These are phyloP conservation scores for Oryza nivara DNA, from an alignment of 176 grass and related monocot species.

Conservation along the genomic window DNA sequence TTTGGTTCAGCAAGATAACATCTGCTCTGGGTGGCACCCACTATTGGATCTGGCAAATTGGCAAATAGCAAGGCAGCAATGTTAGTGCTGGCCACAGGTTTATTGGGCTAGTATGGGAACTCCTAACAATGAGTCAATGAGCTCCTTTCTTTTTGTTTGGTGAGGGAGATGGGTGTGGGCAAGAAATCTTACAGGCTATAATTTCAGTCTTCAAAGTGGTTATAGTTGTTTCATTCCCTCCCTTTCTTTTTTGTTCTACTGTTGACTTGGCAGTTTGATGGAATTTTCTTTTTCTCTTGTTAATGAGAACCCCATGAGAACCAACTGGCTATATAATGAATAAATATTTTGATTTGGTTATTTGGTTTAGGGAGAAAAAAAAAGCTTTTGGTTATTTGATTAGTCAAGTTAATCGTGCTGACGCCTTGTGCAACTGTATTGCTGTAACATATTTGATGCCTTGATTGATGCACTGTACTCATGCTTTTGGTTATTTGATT, in stretches of 20 bases:
- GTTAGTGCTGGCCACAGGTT: background rate
- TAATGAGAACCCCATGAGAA: background rate
- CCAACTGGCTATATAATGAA: background rate
- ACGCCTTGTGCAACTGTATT: background rate
- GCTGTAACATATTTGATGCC: background rate
- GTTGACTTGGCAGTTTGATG: background rate
- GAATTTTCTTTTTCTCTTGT: background rate
- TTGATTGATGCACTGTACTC: background rate
- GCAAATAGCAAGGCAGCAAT: background rate
- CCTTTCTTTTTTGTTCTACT: background rate
- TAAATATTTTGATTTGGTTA: conserved; percentile 12
- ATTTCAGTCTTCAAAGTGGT: background rate
- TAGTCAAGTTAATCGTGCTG: background rate
- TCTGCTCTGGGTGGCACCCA: background rate
- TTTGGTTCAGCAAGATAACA: background rate
- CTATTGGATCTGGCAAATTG: background rate
- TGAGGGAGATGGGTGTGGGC: background rate
- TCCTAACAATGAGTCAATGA: background rate
- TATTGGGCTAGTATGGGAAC: background rate
- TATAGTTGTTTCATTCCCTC: background rate
- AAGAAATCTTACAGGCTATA: background rate
- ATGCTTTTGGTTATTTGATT: conserved; percentile 18
- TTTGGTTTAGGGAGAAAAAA: background rate
- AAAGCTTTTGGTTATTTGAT: conserved; percentile 4
- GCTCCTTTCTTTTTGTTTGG: background rate